A percentile compares a stretch with the other conserved stretches of the same genome.
Conservation (phyloP, 202 grass and related monocot genomes). For the Bolboschoenoplectus hybrid region DNA sequence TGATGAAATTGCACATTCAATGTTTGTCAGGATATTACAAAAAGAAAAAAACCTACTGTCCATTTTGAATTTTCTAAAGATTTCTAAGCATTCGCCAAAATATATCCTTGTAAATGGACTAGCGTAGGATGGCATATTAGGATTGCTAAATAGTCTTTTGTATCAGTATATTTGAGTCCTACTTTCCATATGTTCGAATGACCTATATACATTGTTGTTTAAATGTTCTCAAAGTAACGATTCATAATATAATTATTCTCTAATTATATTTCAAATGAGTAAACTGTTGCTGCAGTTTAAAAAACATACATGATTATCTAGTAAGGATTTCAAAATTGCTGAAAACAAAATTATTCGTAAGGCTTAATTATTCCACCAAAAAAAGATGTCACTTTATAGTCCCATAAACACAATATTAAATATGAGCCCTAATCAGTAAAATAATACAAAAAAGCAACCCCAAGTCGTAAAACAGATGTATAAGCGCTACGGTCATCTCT, state of each 20-base stretch:
- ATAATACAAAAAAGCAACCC: neutral
- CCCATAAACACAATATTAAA: slow-evolving; percentile 24
- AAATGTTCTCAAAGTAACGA: no score
- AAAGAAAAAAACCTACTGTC: no score
- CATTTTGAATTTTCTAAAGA: neutral
- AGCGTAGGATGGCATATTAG: no score
- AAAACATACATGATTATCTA: neutral
- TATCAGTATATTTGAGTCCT: no score
- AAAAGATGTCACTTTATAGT: slow-evolving; percentile 17
- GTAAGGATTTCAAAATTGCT: slow-evolving; percentile 15
- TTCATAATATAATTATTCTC: no score
- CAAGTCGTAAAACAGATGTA: slow-evolving; percentile 36
- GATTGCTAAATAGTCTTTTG: no score
- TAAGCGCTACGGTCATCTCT: slow-evolving; percentile 15
- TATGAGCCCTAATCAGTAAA: slow-evolving; percentile 28
- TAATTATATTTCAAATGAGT: neutral
- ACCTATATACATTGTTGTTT: no score
- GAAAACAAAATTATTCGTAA: slow-evolving; percentile 5
- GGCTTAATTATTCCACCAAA: slow-evolving; percentile 32
- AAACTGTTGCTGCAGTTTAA: neutral
- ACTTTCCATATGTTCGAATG: no score
- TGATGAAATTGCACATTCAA: no score
- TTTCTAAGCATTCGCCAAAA: neutral
- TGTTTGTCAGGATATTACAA: no score
- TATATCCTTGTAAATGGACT: no score